Conservation (phyloP, 2,329 filamentous ascomycete genomes). For the Sporothrix dimorphospora region DNA sequence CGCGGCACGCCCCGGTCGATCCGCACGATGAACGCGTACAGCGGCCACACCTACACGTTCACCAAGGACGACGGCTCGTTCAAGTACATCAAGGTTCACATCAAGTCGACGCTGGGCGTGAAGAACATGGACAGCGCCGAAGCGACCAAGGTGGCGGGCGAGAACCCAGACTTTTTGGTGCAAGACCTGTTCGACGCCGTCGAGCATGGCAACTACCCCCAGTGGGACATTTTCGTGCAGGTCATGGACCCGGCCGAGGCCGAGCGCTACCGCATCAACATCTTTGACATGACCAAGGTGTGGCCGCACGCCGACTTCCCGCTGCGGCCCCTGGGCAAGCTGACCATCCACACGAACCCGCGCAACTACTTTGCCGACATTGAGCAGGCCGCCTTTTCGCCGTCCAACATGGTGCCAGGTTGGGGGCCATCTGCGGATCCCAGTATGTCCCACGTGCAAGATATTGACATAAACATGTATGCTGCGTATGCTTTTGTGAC, state of each 20-base stretch:
- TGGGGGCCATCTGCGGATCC: constrained; percentile 65
- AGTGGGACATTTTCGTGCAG: constrained; percentile 68
- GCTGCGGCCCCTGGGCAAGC: constrained; percentile 60
- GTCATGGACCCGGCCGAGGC: constrained; percentile 65
- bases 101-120: constrained; percentile 65
- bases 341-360: constrained; percentile 67
- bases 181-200: constrained; percentile 68
- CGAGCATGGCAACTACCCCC: constrained; percentile 60
- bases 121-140: constrained; percentile 63
- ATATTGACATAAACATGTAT: too few relatives aligned
- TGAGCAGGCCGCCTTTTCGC: constrained; percentile 69
- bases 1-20: constrained; percentile 67
- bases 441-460: too few relatives aligned
- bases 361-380: constrained; percentile 71
- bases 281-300: constrained; percentile 72
- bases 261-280: constrained; percentile 62
- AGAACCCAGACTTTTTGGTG: constrained; percentile 65
- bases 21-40: constrained; percentile 70
- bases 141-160: constrained; percentile 55
- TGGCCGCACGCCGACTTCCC: constrained; percentile 68
- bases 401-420: constrained; percentile 66
- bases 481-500: too few relatives aligned
- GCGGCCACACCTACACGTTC: constrained; percentile 68
- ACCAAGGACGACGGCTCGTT: constrained; percentile 67
- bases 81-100: constrained; percentile 67